These are phyloP conservation scores for Termitomyces sp. DNA, from an alignment of 768 basidiomycete species.

Conservation along the genomic window DNA sequence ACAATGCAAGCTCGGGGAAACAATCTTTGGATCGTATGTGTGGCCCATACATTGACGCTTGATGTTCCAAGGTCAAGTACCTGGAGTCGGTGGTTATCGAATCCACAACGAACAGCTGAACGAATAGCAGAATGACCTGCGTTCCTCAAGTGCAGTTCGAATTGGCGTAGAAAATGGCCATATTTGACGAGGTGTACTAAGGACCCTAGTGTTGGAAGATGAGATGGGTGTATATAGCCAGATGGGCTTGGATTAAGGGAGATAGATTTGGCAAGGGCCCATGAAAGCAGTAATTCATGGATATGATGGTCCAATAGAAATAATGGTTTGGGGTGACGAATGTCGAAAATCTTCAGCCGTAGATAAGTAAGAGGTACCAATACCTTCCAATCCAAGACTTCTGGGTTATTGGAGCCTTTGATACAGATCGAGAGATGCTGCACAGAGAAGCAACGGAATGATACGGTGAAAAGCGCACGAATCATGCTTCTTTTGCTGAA, in stretches of 20 bases:
- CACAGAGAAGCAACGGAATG: neutral
- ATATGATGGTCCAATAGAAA: neutral
- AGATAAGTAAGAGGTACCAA: neutral
- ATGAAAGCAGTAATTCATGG: neutral
- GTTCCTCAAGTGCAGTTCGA: neutral
- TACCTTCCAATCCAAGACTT: neutral
- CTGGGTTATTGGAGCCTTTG: neutral
- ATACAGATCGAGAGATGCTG: neutral
- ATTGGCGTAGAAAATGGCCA: neutral
- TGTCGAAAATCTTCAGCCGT: neutral
- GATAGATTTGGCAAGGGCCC: neutral
- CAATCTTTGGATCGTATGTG: neutral
- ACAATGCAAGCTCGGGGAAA: neutral
- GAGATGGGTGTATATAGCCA: neutral
- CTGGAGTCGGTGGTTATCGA: neutral
- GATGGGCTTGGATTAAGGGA: neutral
- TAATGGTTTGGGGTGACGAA: neutral
- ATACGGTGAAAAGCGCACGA: neutral
- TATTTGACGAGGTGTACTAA: neutral
- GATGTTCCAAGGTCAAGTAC: neutral
- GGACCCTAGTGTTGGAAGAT: neutral
- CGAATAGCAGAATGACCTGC: neutral
- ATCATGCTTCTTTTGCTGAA: neutral
- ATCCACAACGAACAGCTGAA: neutral
- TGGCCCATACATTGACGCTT: neutral